Evolutionary conservation across 176 grass and related monocot species (phyloP), one percentile per base, ranked within the genome.

Genomic region (Juncus inflexus): DNA sequence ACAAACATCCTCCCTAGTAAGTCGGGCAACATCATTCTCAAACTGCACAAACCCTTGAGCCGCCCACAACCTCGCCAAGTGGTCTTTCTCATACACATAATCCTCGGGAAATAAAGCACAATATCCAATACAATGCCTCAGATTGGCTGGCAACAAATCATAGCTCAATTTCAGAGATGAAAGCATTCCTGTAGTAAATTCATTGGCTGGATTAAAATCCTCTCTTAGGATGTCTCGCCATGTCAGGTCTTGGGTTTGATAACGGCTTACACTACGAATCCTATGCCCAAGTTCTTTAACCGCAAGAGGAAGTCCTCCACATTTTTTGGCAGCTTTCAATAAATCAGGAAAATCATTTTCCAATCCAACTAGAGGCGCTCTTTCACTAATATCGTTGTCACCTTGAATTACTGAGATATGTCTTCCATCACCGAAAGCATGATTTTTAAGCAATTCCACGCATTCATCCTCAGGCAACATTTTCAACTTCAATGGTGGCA

Each of bases 281-380:
- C 3, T 71, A 14, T 45, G 10, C 12, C 54, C 80, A 52, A 83
- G 11, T 15, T 2, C 37, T 61, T 67, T 73, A 12, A 72, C 50
- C 16, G 68, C 75, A 53, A 83, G 41, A 0, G 80, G 80, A 2
- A 83, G 4, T 4, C 80, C 80, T 19, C 55, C 67, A 78, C 74
- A 83, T 50, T 69, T 74, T 0, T 40, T 57, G 0, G 66, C 80
- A 28, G 72, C 51, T 4, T 51, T 12, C 49, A 10, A 6, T 1
- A 73, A 28, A 10, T 50, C 51, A 11, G 69, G 10, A 6, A 6
- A 2, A 9, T 12, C 28, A 35, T 6, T 15, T 66, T 64, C 4
- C 13, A 28, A 9, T 37, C 41, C 52, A 64, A 12, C 13, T 52
- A 45, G 5, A 45, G 42, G 7, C 42, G 7, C 7, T 45, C 7